Conservation (phyloP, 1,139 yeast species). For the Pichia norvegensis region DNA sequence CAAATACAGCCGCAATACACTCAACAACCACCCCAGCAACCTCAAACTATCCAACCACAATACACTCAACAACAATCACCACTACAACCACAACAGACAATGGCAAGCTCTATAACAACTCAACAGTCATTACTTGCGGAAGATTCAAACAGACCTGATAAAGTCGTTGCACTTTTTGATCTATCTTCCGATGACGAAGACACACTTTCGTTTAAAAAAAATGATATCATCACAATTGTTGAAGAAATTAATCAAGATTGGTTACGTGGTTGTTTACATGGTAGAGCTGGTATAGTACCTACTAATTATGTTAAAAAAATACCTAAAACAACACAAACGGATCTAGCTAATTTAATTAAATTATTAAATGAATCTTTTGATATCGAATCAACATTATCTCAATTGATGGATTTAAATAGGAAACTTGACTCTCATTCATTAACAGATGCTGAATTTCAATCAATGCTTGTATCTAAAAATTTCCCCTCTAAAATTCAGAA, state of each 20-base stretch:
- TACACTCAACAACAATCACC: constrained; percentile 1
- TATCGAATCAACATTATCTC: constrained; percentile 57
- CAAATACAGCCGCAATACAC: neutral
- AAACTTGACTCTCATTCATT: constrained; percentile 21
- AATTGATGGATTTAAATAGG: constrained; percentile 35
- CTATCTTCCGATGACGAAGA: constrained; percentile 63
- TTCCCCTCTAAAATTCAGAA: constrained; percentile 25
- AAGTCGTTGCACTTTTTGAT: constrained; percentile 80
- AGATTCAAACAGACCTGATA: constrained; percentile 33
- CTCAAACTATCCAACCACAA: neutral
- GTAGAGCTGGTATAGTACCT: constrained; percentile 86
- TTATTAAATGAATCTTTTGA: constrained; percentile 41
- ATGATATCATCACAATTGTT: constrained; percentile 73
- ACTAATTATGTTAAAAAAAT: constrained; percentile 83
- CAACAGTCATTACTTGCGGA: constrained; percentile 4
- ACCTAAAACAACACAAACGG: constrained; percentile 55
- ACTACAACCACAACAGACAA: neutral
- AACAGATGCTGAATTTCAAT: constrained; percentile 25
- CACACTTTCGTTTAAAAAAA: constrained; percentile 63
- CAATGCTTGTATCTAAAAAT: constrained; percentile 19
- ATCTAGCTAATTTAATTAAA: constrained; percentile 35
- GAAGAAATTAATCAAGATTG: constrained; percentile 89
- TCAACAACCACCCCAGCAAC: constrained; percentile 3
- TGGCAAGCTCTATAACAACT: neutral
- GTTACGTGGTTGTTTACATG: constrained; percentile 88